A percentile compares a stretch with the other conserved stretches of the same genome.
Evolutionary conservation across 2,329 filamentous ascomycete genomes (phyloP).

Genomic region (Trichoderma simmonsii): DNA sequence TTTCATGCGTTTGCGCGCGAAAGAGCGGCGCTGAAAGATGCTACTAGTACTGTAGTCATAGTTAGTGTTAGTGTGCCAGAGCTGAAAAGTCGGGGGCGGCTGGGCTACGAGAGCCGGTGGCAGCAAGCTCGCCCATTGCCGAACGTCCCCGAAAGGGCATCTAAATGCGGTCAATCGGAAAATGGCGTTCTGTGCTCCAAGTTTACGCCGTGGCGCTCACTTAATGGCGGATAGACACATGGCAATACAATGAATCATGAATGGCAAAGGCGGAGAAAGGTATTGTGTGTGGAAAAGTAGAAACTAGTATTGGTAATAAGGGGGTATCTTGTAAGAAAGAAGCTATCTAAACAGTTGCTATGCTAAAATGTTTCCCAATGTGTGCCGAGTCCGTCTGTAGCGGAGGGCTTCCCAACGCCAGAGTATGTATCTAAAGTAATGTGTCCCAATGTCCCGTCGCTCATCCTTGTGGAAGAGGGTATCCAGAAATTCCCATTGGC

Average conservation of each 20-base stretch:
- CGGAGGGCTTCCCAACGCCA: conserved; percentile 14
- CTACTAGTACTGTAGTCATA: not conserved
- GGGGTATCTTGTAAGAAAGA: conserved; percentile 14
- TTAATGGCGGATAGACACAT: conserved; percentile 3
- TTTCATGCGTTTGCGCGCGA: not conserved
- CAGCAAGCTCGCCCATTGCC: not conserved
- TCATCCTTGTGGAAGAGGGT: conserved; percentile 10
- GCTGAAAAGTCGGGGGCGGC: not conserved
- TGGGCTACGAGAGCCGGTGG: not conserved
- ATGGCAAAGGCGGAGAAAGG: not conserved
- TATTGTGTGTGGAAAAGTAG: not conserved
- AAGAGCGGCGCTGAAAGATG: not conserved
- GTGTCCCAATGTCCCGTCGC: not conserved
- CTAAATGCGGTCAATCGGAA: not conserved
- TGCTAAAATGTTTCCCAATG: not conserved
- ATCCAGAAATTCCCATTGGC: conserved; percentile 1
- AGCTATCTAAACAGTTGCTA: conserved; percentile 15
- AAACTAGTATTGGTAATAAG: not conserved
- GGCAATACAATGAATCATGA: not conserved
- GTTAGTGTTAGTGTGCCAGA: not conserved
- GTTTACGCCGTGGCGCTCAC: not conserved
- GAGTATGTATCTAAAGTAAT: not conserved
- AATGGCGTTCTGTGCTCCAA: not conserved
- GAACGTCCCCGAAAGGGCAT: not conserved
- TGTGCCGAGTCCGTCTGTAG: conserved; percentile 5